These are phyloP conservation scores for Fusarium nygamai DNA, from an alignment of 2,329 filamentous ascomycete species.

Conservation along the genomic window DNA sequence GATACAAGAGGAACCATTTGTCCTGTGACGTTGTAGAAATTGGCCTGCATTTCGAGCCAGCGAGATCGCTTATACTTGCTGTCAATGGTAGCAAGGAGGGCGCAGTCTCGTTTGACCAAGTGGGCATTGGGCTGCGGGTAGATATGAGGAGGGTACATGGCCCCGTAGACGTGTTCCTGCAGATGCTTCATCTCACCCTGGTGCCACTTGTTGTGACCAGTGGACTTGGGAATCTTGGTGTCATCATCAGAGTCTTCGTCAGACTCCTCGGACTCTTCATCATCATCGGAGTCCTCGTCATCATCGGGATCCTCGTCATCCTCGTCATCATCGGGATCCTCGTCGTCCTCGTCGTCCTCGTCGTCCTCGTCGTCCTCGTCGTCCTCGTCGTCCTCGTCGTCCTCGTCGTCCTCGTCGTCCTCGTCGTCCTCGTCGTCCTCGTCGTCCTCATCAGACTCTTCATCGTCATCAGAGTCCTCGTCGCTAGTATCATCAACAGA, in stretches of 20 bases:
- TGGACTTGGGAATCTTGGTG: background rate
- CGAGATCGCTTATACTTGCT: constrained; percentile 46
- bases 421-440: too few species aligned
- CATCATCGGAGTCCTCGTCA: background rate
- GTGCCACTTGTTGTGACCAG: background rate
- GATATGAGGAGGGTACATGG: constrained; percentile 45
- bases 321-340: background rate
- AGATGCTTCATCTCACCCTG: constrained; percentile 17
- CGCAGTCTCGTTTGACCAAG: constrained; percentile 46
- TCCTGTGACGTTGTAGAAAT: constrained; percentile 56
- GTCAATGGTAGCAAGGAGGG: constrained; percentile 50
- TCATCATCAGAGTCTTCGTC: background rate
- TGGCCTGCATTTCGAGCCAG: constrained; percentile 57
- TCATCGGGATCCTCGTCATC: background rate
- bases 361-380: too few species aligned
- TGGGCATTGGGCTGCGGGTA: constrained; percentile 36
- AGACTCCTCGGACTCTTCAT: background rate
- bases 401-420: too few species aligned
- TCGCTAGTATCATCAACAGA: background rate
- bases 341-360: too few species aligned
- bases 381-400: too few species aligned
- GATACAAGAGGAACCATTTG: constrained; percentile 52
- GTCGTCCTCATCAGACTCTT: background rate
- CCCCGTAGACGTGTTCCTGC: constrained; percentile 43
- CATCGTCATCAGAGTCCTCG: background rate